These are phyloP conservation scores for Castanea sativa DNA, from an alignment of 306 rosid species.

Conservation along the genomic window DNA sequence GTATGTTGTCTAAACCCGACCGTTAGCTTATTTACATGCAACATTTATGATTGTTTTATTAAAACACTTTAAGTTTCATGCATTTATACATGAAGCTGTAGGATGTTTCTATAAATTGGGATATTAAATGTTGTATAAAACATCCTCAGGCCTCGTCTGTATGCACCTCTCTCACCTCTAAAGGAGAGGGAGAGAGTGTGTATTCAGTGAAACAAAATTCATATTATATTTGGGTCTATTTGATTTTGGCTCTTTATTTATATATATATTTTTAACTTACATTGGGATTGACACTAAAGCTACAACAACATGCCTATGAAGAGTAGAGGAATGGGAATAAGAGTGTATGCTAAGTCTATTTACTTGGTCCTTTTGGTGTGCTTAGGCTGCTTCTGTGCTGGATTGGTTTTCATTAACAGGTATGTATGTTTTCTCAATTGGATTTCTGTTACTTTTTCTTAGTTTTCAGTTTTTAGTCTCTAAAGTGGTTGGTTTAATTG, in stretches of 20 bases:
- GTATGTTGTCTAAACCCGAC: neutral
- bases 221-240: neutral
- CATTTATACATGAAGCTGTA: constrained; percentile 6
- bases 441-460: constrained; percentile 22
- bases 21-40: constrained; percentile 1
- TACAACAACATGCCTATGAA: constrained; percentile 50
- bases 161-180: constrained; percentile 25
- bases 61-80: neutral
- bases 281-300: constrained; percentile 8
- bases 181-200: neutral
- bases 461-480: constrained; percentile 18
- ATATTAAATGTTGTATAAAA: constrained; percentile 19
- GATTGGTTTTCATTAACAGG: constrained; percentile 77
- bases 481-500: constrained; percentile 7
- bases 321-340: constrained; percentile 54
- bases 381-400: constrained; percentile 80
- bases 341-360: constrained; percentile 42
- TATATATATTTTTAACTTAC: neutral
- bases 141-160: constrained; percentile 14
- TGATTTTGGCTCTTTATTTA: neutral
- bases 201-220: neutral
- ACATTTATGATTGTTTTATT: constrained; percentile 25
- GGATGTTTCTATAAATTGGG: constrained; percentile 13
- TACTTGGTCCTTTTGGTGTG: constrained; percentile 72
- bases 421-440: constrained; percentile 45